phyloP scores from a whole-genome alignment of 2,329 filamentous ascomycete genomes.

The Curvularia sp. region DNA sequence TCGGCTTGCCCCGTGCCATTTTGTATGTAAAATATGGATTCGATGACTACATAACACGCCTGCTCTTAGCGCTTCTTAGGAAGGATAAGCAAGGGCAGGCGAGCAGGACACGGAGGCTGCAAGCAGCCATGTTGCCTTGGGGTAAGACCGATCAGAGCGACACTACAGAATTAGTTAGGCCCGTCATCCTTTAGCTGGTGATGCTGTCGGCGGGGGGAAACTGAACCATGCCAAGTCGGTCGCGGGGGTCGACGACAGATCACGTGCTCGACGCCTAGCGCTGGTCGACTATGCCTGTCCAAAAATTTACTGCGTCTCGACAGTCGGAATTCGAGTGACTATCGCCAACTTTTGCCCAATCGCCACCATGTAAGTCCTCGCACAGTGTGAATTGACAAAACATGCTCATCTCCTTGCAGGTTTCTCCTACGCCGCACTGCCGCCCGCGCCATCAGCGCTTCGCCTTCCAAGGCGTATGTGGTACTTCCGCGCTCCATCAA shows the following conservation, averaged over 20 bases:
- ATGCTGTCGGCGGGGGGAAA: constrained; percentile 15
- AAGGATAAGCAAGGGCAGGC: constrained; percentile 2
- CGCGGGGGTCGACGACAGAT: neutral
- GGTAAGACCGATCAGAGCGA: neutral
- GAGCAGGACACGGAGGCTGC: constrained; percentile 9
- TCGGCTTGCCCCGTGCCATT: constrained; percentile 25
- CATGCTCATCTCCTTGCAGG: constrained; percentile 52
- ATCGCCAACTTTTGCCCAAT: constrained; percentile 3
- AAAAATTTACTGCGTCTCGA: constrained; percentile 17
- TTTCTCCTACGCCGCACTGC: constrained; percentile 65
- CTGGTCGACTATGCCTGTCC: constrained; percentile 8
- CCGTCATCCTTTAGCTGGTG: constrained; percentile 12
- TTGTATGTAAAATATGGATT: constrained; percentile 10
- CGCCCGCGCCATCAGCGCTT: constrained; percentile 60
- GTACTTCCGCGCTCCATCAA: constrained; percentile 52
- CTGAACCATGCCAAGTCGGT: constrained; percentile 4
- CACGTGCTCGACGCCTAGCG: constrained; percentile 16
- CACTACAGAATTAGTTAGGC: constrained; percentile 2
- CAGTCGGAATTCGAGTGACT: constrained; percentile 1
- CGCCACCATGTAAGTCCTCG: constrained; percentile 28
- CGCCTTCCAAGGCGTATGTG: constrained; percentile 55
- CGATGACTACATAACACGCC: constrained; percentile 8
- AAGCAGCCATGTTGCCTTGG: constrained; percentile 3
- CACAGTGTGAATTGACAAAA: neutral
- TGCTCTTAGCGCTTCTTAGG: neutral